phyloP scores from a whole-genome alignment of 495 filamentous ascomycete species.

The Penicillium egyptiacum region DNA sequence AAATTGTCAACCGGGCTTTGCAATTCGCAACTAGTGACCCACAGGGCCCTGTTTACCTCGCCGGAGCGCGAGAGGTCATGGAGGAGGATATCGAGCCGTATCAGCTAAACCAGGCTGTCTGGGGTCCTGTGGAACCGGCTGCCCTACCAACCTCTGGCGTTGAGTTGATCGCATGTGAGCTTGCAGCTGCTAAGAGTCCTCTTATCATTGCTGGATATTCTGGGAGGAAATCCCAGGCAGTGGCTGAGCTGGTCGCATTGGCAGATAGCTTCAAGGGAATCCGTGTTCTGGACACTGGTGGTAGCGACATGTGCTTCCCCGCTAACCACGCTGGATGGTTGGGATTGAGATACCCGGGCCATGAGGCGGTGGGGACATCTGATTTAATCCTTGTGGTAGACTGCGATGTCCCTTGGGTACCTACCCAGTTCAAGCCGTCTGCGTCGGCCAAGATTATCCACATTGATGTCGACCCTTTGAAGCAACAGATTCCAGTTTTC shows the following conservation, averaged over 20 bases:
- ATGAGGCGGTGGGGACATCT: constrained; percentile 70
- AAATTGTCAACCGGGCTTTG: constrained; percentile 88
- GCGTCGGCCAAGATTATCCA: constrained; percentile 68
- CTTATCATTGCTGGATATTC: constrained; percentile 81
- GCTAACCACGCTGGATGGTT: constrained; percentile 72
- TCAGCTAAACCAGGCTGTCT: constrained; percentile 65
- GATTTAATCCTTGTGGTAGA: constrained; percentile 86
- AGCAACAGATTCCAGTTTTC: constrained; percentile 82
- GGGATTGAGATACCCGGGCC: constrained; percentile 73
- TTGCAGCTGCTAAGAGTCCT: constrained; percentile 72
- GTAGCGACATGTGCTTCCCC: constrained; percentile 95
- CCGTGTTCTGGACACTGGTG: constrained; percentile 81
- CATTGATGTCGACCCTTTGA: constrained; percentile 83
- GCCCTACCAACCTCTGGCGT: constrained; percentile 68
- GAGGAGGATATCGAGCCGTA: constrained; percentile 90
- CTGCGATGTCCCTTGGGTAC: constrained; percentile 79
- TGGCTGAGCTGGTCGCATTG: constrained; percentile 70
- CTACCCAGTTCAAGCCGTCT: constrained; percentile 57
- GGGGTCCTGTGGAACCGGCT: constrained; percentile 74
- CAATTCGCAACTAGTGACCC: constrained; percentile 83
- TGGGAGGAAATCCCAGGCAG: constrained; percentile 71
- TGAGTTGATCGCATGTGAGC: constrained; percentile 64
- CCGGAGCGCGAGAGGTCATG: constrained; percentile 85
- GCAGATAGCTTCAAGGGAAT: constrained; percentile 75
- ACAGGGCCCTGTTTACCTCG: constrained; percentile 82